Evolutionary conservation across 1,284 basidiomycete genomes (phyloP).

Genomic region (Ceratobasidium sp.): DNA sequence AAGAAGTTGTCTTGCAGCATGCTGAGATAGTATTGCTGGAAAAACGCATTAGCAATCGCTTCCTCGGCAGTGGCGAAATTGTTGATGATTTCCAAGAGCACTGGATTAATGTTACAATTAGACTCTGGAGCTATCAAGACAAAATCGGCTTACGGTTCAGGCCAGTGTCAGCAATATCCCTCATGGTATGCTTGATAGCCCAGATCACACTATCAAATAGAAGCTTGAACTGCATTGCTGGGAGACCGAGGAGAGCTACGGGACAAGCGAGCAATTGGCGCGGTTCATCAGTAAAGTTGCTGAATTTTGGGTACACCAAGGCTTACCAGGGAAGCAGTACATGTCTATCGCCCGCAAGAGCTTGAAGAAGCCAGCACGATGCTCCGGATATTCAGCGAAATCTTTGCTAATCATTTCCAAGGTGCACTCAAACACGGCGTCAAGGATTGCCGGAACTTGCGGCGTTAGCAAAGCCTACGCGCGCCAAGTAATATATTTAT

Average conservation of each 20-base stretch:
- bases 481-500: background rate
- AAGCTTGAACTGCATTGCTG: constrained; percentile 95
- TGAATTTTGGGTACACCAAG: constrained; percentile 27
- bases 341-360: constrained; percentile 93
- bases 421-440: constrained; percentile 98
- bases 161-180: constrained; percentile 97
- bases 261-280: background rate
- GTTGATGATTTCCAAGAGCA: constrained; percentile 94
- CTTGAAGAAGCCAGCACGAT: constrained; percentile 98
- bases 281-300: constrained; percentile 19
- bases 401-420: constrained; percentile 99
- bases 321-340: constrained; percentile 93
- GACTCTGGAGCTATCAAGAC: background rate
- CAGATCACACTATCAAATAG: constrained; percentile 99
- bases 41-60: constrained; percentile 83
- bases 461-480: constrained; percentile 83
- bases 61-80: constrained; percentile 91
- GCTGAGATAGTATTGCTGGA: constrained; percentile 92
- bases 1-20: constrained; percentile 98
- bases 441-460: constrained; percentile 96
- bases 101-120: constrained; percentile 60
- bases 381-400: constrained; percentile 97
- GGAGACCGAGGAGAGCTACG: constrained; percentile 85
- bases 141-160: constrained; percentile 76
- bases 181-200: constrained; percentile 99